phyloP scores from a whole-genome alignment of 2,329 filamentous ascomycete genomes.

The Fusarium pseudonygamai region DNA sequence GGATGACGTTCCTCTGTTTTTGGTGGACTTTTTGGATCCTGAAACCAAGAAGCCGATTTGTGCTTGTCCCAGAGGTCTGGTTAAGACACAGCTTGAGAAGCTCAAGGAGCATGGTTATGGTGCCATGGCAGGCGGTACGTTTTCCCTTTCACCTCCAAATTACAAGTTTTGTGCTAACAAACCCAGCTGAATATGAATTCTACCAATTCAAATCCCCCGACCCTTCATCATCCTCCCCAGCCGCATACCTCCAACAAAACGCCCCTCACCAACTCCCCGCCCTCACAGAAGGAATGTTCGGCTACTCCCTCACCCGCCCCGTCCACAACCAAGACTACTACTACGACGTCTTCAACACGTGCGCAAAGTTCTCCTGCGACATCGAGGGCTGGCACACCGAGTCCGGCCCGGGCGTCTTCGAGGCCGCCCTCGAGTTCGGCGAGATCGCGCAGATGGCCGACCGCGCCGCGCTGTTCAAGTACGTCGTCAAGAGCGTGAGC shows the following conservation, averaged over 20 bases:
- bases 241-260: slow-evolving; percentile 78
- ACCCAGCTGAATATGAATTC: slow-evolving; percentile 90
- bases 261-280: slow-evolving; percentile 77
- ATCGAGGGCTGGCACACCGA: slow-evolving; percentile 98
- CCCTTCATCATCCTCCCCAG: slow-evolving; percentile 69
- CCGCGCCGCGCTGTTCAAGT: slow-evolving; percentile 91
- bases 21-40: slow-evolving; percentile 85
- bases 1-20: slow-evolving; percentile 83
- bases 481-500: slow-evolving; percentile 88
- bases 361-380: slow-evolving; percentile 78
- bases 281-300: slow-evolving; percentile 94
- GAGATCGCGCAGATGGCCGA: slow-evolving; percentile 92
- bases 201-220: slow-evolving; percentile 83
- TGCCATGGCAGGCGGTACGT: slow-evolving; percentile 88
- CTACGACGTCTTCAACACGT: slow-evolving; percentile 86
- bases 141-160: too few species aligned
- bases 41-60: slow-evolving; percentile 76
- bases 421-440: slow-evolving; percentile 92
- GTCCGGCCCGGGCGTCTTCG: slow-evolving; percentile 92
- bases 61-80: slow-evolving; percentile 80
- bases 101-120: slow-evolving; percentile 74
- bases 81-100: slow-evolving; percentile 75
- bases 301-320: slow-evolving; percentile 87
- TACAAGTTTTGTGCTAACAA: not conserved
- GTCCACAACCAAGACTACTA: slow-evolving; percentile 93